Base-by-base conservation (phyloP, 768 basidiomycete genomes). In the Hirschioporus abietinus region DNA sequence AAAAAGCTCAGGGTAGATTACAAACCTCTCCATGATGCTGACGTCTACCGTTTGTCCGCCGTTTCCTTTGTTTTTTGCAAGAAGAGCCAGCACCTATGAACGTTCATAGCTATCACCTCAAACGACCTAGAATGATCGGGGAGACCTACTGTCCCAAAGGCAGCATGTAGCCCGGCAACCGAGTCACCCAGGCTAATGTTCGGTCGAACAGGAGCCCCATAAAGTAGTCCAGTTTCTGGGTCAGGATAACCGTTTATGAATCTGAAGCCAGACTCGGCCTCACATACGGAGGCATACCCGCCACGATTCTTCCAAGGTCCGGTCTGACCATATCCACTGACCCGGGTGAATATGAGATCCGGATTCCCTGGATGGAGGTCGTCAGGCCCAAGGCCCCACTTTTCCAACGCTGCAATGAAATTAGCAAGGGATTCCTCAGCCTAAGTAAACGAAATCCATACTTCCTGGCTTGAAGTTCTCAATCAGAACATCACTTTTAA, bases 341-440 rank as follows among this genome's bases (percentile, higher is more conserved):
- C 87, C 68, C 95, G 93, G 7, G 95, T 96, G 73, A 93, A 95
- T 71, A 98, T 92, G 66, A 98, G 83, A 64, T 87, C 88, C 0
- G 93, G 91, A 71, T 96, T 96, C 68, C 87, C 85, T n/a, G 86
- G 87, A 24, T 84, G 85, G 4, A 90, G 72, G 65, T 81, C 80
- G 12, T 76, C 76, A 1, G 88, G 88, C 6, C 87, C 87, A 36
- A 90, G 77, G 0, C 79, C 79, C 88, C 89, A 90, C 75, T 86
- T 88, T 71, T 90, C 88, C 9, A 91, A 79, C 1, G 88, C 89
- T 90, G 69, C 15, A 58, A 35, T 25, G 34, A 68, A 24, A 58
- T 65, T 30, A 58, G 42, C n/a, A 20, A n/a, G 26, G 18, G 30
- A 24, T 58, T 34, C 8, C 7, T 23, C 52, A 24, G 30, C 10